Percentiles rank a stretch among this genome's conserved stretches.
phyloP scores from a whole-genome alignment of 805 yeast species.

The Saturnispora sanitii region DNA sequence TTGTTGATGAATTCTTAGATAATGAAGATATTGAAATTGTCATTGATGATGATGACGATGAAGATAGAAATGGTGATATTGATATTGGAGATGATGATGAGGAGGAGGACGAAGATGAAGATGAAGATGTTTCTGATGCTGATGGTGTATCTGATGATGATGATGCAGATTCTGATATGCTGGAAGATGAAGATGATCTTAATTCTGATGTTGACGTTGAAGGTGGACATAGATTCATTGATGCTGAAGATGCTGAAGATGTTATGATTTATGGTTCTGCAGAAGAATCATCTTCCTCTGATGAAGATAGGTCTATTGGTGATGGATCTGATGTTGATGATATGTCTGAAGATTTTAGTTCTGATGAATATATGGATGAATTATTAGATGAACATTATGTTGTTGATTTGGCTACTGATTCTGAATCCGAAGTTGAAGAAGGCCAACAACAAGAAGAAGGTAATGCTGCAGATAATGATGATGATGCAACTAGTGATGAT shows the following conservation, averaged over 20 bases:
- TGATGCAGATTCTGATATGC: constrained; percentile 17
- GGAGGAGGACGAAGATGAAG: constrained; percentile 24
- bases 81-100: constrained; percentile 26
- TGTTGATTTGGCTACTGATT: constrained; percentile 19
- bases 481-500: constrained; percentile 20
- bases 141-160: constrained; percentile 14
- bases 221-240: constrained; percentile 21
- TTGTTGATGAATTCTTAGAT: constrained; percentile 16
- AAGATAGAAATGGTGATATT: constrained; percentile 17
- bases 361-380: constrained; percentile 15
- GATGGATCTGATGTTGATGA: constrained; percentile 5
- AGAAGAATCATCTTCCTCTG: not conserved
- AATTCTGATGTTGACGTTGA: constrained; percentile 8
- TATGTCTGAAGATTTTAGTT: constrained; percentile 9
- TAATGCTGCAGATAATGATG: constrained; percentile 17
- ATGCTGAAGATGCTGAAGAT: not conserved
- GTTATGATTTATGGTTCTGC: not conserved
- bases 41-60: constrained; percentile 26
- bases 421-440: constrained; percentile 18
- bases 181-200: constrained; percentile 23
- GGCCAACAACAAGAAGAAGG: constrained; percentile 13
- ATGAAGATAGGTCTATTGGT: not conserved
- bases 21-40: constrained; percentile 21
- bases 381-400: constrained; percentile 20
- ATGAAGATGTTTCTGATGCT: constrained; percentile 21